phyloP scores from a whole-genome alignment of 2,329 filamentous ascomycete species.

The Amauroascus verrucosus region DNA sequence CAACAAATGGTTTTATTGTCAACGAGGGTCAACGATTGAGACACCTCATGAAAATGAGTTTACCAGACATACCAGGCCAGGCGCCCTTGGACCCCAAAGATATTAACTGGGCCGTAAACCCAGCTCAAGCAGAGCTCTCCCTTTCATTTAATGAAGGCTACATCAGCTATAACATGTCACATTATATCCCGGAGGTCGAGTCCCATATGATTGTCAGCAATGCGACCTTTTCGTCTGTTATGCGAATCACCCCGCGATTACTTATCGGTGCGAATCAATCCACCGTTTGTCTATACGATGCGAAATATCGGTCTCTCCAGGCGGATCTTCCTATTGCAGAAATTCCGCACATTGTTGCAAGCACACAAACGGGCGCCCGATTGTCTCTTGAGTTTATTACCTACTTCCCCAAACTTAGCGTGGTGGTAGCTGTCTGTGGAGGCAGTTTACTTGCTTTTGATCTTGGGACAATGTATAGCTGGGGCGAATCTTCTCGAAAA shows the following conservation, averaged over 20 bases:
- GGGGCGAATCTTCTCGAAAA: constrained; percentile 27
- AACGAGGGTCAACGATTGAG: constrained; percentile 28
- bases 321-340: constrained; percentile 30
- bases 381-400: constrained; percentile 31
- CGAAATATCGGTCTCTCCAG: constrained; percentile 39
- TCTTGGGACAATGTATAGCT: constrained; percentile 26
- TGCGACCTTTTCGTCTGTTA: constrained; percentile 32
- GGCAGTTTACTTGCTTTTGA: constrained; percentile 38
- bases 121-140: constrained; percentile 31
- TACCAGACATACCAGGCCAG: constrained; percentile 26
- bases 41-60: constrained; percentile 29
- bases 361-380: constrained; percentile 17
- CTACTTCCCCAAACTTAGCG: constrained; percentile 36
- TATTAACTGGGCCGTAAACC: constrained; percentile 33
- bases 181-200: constrained; percentile 31
- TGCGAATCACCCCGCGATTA: constrained; percentile 35
- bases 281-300: constrained; percentile 37
- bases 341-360: constrained; percentile 22
- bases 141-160: constrained; percentile 34
- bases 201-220: constrained; percentile 31
- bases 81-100: constrained; percentile 20
- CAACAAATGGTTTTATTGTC: constrained; percentile 18
- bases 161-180: constrained; percentile 35
- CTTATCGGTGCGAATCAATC: constrained; percentile 35
- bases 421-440: constrained; percentile 34